Evolutionary conservation across 495 filamentous ascomycete species (phyloP).

Genomic region (Penicillium diatomitis): DNA sequence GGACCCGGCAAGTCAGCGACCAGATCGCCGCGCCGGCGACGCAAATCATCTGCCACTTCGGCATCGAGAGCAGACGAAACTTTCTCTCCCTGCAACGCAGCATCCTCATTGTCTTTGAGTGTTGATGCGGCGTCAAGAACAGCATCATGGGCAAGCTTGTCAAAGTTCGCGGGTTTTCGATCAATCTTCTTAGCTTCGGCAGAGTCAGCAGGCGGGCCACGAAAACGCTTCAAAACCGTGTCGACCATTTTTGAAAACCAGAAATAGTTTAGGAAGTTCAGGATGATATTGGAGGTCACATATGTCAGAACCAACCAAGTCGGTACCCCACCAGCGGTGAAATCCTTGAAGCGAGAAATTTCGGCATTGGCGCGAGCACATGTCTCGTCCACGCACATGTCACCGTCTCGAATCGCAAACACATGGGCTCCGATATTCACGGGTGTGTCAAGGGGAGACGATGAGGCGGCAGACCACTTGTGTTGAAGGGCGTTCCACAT

Average conservation of each 20-base stretch:
- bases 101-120: conserved; percentile 28
- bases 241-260: conserved; percentile 98
- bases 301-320: conserved; percentile 74
- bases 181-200: conserved; percentile 1
- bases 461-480: conserved; percentile 23
- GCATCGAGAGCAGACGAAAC: conserved; percentile 21
- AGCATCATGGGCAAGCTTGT: conserved; percentile 24
- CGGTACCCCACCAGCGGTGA: conserved; percentile 47
- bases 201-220: conserved; percentile 19
- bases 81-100: conserved; percentile 20
- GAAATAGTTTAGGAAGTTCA: conserved; percentile 86
- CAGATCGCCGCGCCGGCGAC: conserved; percentile 19
- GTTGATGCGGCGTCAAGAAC: conserved; percentile 30
- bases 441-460: conserved; percentile 16
- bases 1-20: conserved; percentile 15
- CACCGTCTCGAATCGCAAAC: conserved; percentile 25
- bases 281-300: conserved; percentile 61
- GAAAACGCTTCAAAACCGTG: conserved; percentile 81
- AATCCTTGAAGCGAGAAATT: conserved; percentile 44
- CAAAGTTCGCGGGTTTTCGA: conserved; percentile 9
- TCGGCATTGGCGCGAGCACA: conserved; percentile 33
- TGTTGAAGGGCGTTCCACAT: conserved; percentile 58
- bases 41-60: conserved; percentile 17
- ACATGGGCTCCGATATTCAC: conserved; percentile 27
- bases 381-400: conserved; percentile 24